Evolutionary conservation across 352 stramenopile species (phyloP), one percentile per base, ranked within the genome.

Genomic region (Phytophthora cactorum): DNA sequence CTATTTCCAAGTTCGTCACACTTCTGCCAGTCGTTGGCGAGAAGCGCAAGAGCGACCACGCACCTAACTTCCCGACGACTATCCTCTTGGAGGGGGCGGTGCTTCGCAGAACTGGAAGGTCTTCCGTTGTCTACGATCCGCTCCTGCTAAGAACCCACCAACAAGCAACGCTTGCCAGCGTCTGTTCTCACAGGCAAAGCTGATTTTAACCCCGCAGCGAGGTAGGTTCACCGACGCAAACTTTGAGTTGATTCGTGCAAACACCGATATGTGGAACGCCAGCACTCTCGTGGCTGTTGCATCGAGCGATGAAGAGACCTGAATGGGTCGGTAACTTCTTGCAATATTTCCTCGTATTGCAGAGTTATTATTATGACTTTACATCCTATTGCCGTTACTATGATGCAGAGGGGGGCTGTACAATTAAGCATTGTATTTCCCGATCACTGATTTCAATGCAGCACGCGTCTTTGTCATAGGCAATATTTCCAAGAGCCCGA

Each of bases 171-270:
- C 34, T 0, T 62, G 31, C 22, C 52, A 69, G 45, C 43, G 34
- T 38, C 6, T 38, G 9, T 49, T 49, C 34, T 58, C 52, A 7
- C 52, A 58, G 52, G 46, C 36, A 5, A 58, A 58, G 22, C 5
- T 58, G 12, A 38, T 58, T 25, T 27, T 49, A 15, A 58, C 34
- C 9, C 25, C 47, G 10, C 49, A 52, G 38, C 36, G 58, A 22
- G 38, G 58, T 28, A 17, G 36, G 4, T 32, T 65, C 10, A 38
- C 15, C 17, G 25, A 52, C 38, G 58, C 27, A 17, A 58, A 53
- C 25, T 65, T 65, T 11, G 58, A 59, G 58, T n/a, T 46, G 36
- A 25, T 65, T 11, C 57, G 58, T 46, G 34, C n/a, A 14, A 58
- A 65, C 58, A 45, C 4, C 12, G 51, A 34, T 4, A 46, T 57